Base-by-base conservation (phyloP, 108 stramenopile species). In the Nitzschia palea region DNA sequence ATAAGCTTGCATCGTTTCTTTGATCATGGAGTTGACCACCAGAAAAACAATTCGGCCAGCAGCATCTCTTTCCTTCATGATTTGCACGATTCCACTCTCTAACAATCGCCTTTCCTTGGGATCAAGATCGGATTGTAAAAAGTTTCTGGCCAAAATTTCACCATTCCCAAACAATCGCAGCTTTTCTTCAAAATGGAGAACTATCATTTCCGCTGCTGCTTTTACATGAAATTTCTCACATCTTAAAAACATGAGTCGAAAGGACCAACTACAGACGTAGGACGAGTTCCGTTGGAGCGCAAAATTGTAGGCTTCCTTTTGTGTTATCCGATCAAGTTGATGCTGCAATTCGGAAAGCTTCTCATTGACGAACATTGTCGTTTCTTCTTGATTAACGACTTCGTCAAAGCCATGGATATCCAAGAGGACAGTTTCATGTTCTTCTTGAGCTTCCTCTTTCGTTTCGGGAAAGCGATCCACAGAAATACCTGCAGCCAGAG, bases 181-280 rank as follows among this genome's bases (percentile, higher is more conserved):
- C 60, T 74, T 74, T 8, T 44, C 30, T 27, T 81, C 77, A 20
- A 78, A 74, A 31, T 74, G 33, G 15, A 40, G 15, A 0, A 72
- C 58, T 36, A 82, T 40, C 30, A 73, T 60, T 4, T 48, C 30
- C 1, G 80, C 80, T 0, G 80, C 70, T 2, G 32, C 29, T 32
- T 14, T 18, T 0, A 37, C 64, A 69, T 78, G 69, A 34, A 74
- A 82, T 12, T 31, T 27, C 34, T 78, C 76, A 12, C 65, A 33
- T 27, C 80, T 53, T 37, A 82, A 73, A 69, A 78, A 82, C 52
- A 65, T 75, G 40, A 82, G 69, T 9, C 69, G 68, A 67, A 82
- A 78, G 34, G 48, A 30, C 1, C 17, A 35, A 28, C 31, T 44
- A 8, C 58, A 40, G 18, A 78, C 73, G 29, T 78, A 78, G 27